Evolutionary conservation across 768 basidiomycete species (phyloP).

Genomic region (Macrolepiota fuliginosa): DNA sequence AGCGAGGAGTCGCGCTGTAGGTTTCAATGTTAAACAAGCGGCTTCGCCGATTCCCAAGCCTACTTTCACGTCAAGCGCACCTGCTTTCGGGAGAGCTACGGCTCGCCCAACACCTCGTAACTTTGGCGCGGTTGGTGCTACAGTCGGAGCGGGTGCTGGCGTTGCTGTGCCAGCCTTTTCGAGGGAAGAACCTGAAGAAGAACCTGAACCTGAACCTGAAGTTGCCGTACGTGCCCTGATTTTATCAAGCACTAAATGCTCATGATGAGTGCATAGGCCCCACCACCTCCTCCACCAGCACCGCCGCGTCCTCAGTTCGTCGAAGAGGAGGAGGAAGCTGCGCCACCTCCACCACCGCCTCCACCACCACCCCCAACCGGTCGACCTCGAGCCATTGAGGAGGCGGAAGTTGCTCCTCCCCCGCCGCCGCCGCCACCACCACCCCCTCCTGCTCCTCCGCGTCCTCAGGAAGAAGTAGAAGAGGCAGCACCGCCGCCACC

Average conservation of each 20-base stretch:
- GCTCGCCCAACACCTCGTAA: conserved; percentile 35
- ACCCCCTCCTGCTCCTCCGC: conserved; percentile 32
- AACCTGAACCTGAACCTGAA: conserved; percentile 23
- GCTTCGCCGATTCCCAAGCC: conserved; percentile 30
- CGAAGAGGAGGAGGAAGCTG: conserved; percentile 16
- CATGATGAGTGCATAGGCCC: conserved; percentile 19
- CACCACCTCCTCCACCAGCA: conserved; percentile 35
- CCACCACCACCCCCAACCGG: conserved; percentile 34
- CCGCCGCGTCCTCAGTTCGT: conserved; percentile 28
- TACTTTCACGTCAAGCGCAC: conserved; percentile 43
- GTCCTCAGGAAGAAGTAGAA: conserved; percentile 18
- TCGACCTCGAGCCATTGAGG: conserved; percentile 23
- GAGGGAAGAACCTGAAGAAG: conserved; percentile 25
- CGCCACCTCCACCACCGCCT: conserved; percentile 33
- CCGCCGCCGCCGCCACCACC: conserved; percentile 34
- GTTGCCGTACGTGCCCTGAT: conserved; percentile 19
- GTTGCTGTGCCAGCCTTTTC: conserved; percentile 24
- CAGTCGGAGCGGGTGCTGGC: conserved; percentile 26
- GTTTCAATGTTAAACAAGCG: conserved; percentile 35
- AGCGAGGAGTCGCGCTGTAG: conserved; percentile 55
- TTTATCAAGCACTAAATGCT: conserved; percentile 1
- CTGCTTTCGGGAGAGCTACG: conserved; percentile 44
- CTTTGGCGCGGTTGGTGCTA: conserved; percentile 38
- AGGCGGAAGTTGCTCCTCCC: conserved; percentile 18
- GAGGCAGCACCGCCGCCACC: conserved; percentile 31